A percentile compares a stretch with the other conserved stretches of the same genome.
Evolutionary conservation across 75 land plant species (phyloP).

Genomic region (Ceratopteris richardii): DNA sequence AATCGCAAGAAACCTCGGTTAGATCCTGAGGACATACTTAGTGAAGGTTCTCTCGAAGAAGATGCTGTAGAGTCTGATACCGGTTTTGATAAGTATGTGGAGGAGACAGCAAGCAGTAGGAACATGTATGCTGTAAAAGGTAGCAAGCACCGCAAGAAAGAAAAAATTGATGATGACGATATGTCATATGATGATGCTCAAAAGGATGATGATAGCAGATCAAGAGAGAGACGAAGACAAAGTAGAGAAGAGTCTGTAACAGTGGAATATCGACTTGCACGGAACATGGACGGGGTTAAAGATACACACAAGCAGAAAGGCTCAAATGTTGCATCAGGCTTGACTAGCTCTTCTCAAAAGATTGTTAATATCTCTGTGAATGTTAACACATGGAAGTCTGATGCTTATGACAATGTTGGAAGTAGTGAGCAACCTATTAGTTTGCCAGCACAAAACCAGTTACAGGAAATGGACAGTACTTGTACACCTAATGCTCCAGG

Average conservation of each 20-base stretch:
- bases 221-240: not conserved
- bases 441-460: not conserved
- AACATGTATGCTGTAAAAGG: not conserved
- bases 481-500: not conserved
- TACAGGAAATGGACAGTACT: not conserved
- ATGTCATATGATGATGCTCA: not conserved
- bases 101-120: not conserved
- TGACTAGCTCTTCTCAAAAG: conserved; percentile 26
- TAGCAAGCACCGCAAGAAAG: not conserved
- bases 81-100: conserved; percentile 27
- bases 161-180: not conserved
- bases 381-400: conserved; percentile 62
- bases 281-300: conserved; percentile 20
- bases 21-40: conserved; percentile 1
- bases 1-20: conserved; percentile 6
- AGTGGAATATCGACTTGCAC: conserved; percentile 32
- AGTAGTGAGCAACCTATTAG: not conserved
- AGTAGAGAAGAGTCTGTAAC: conserved; percentile 27
- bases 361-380: conserved; percentile 52
- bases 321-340: conserved; percentile 12
- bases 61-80: conserved; percentile 27
- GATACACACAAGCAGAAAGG: conserved; percentile 22
- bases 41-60: conserved; percentile 16
- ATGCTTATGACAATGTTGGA: not conserved
- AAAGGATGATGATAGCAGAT: not conserved